Percentiles rank a stretch among this genome's conserved stretches.
phyloP scores from a whole-genome alignment of 306 rosid genomes.

The Trifolium pratense region DNA sequence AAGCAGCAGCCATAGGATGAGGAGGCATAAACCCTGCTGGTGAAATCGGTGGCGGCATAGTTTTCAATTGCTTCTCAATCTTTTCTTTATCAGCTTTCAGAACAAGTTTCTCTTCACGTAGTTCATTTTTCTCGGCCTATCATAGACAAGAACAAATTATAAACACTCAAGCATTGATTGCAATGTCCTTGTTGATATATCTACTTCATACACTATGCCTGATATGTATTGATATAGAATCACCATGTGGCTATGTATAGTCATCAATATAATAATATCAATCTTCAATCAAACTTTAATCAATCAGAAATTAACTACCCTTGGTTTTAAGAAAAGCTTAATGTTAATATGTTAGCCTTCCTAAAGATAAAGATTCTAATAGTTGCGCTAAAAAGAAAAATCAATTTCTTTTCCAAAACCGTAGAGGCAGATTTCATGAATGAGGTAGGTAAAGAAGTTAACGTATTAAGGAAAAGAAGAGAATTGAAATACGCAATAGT shows the following conservation, averaged over 20 bases:
- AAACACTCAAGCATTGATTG: slow-evolving; percentile 17
- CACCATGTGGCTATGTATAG: too few species aligned
- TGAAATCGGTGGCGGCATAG: slow-evolving; percentile 45
- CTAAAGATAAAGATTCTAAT: not conserved
- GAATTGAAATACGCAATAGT: not conserved
- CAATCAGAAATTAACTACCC: too few species aligned
- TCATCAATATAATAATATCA: too few species aligned
- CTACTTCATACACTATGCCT: not conserved
- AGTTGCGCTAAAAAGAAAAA: not conserved
- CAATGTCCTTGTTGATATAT: slow-evolving; percentile 2
- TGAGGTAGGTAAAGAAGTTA: slow-evolving; percentile 5
- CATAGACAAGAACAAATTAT: not conserved
- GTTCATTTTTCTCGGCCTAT: slow-evolving; percentile 90
- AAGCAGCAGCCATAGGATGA: slow-evolving; percentile 75
- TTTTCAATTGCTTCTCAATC: slow-evolving; percentile 76
- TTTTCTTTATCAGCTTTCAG: slow-evolving; percentile 79
- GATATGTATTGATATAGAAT: too few species aligned
- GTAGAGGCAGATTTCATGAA: slow-evolving; percentile 1
- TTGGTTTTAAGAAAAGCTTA: not conserved
- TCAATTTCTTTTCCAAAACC: slow-evolving; percentile 7
- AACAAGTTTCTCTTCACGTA: slow-evolving; percentile 79
- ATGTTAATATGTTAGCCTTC: not conserved
- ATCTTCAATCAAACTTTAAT: too few species aligned
- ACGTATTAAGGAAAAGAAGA: not conserved
- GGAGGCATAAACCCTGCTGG: slow-evolving; percentile 71